Conservation (phyloP, 2,329 filamentous ascomycete genomes). For the Endoconidiophora polonica region DNA sequence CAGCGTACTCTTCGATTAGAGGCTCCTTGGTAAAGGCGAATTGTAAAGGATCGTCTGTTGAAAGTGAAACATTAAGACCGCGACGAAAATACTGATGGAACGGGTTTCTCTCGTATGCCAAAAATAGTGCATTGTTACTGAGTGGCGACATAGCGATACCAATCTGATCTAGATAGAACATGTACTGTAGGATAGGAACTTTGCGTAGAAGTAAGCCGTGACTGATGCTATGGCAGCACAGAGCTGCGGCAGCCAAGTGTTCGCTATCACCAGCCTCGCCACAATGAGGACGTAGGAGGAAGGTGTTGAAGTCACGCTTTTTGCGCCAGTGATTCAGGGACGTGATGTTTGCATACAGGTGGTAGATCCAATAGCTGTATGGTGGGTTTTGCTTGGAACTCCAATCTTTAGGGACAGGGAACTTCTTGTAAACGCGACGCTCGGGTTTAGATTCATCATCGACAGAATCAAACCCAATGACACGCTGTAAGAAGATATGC, state of each 20-base stretch:
- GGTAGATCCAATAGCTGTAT: constrained; percentile 99
- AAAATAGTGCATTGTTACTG: constrained; percentile 91
- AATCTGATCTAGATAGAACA: constrained; percentile 96
- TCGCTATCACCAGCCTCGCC: constrained; percentile 95
- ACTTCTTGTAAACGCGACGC: constrained; percentile 86
- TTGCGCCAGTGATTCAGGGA: constrained; percentile 87
- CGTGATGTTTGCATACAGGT: constrained; percentile 83
- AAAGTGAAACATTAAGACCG: constrained; percentile 86
- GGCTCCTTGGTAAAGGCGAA: constrained; percentile 98
- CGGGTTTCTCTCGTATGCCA: constrained; percentile 92
- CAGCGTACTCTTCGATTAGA: constrained; percentile 92
- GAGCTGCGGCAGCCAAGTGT: constrained; percentile 75
- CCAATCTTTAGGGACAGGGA: constrained; percentile 80
- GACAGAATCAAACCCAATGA: constrained; percentile 93
- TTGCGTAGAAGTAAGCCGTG: constrained; percentile 87
- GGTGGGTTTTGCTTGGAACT: constrained; percentile 87
- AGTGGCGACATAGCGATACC: constrained; percentile 98
- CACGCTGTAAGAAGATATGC: constrained; percentile 83
- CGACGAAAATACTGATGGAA: constrained; percentile 92
- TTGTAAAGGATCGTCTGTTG: constrained; percentile 90
- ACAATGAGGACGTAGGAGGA: constrained; percentile 81
- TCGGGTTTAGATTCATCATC: constrained; percentile 97
- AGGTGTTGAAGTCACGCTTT: constrained; percentile 86
- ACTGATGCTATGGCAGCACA: constrained; percentile 93
- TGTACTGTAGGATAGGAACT: constrained; percentile 84